Evolutionary conservation across 257 asterid species (phyloP).

Genomic region (Lycium barbarum): DNA sequence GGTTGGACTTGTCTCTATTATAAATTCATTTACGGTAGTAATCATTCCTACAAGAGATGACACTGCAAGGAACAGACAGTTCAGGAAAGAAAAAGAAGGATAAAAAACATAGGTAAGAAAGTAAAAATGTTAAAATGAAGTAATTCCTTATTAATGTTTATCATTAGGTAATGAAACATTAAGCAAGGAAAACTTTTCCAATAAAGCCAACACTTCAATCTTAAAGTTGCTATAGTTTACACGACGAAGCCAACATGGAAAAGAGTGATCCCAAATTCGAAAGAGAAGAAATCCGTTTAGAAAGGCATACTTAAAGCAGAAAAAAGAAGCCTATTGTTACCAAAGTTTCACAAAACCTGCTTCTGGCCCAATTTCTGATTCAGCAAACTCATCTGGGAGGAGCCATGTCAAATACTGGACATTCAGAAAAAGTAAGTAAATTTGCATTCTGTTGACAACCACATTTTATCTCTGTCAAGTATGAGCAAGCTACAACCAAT

Average conservation of each 20-base stretch:
- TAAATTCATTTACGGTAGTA: conserved; percentile 77
- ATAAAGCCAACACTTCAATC: neutral
- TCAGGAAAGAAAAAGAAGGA: neutral
- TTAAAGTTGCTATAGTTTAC: neutral
- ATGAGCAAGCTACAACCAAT: neutral
- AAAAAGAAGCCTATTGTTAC: conserved; percentile 80
- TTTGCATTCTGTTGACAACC: neutral
- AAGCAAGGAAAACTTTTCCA: neutral
- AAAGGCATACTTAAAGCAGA: conserved; percentile 38
- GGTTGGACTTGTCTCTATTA: conserved; percentile 66
- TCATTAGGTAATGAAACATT: neutral
- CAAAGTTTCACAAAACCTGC: conserved; percentile 96
- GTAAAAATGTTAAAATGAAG: neutral
- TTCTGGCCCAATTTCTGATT: conserved; percentile 98
- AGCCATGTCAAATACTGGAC: conserved; percentile 94
- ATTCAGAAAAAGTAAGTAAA: conserved; percentile 24
- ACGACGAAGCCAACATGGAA: neutral
- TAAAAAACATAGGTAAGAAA: neutral
- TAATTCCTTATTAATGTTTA: conserved; percentile 4
- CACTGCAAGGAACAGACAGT: conserved; percentile 57
- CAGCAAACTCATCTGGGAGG: conserved; percentile 94
- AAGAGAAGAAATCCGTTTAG: neutral
- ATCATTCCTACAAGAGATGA: conserved; percentile 80
- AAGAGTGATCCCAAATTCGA: conserved; percentile 22
- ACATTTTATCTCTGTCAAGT: conserved; percentile 8